These are phyloP conservation scores for Blastocystis sp. DNA, from an alignment of 352 stramenopile genomes.

Conservation along the genomic window DNA sequence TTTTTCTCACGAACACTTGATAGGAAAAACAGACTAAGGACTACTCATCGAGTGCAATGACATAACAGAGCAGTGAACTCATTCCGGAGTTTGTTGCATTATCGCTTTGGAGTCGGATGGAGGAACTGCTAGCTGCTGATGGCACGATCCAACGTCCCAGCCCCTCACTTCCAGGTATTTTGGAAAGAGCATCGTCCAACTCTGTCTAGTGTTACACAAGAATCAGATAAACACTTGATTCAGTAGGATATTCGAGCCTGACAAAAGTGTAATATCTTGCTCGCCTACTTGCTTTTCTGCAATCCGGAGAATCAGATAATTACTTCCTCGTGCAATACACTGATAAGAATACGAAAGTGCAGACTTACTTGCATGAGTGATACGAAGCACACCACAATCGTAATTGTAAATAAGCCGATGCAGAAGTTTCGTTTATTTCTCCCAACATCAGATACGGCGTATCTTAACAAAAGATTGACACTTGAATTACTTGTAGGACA, in stretches of 20 bases:
- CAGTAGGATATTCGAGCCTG: neutral
- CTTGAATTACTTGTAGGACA: neutral
- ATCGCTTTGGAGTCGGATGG: neutral
- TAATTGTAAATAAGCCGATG: constrained; percentile 29
- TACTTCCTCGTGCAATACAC: constrained; percentile 45
- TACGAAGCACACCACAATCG: constrained; percentile 54
- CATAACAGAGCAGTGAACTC: neutral
- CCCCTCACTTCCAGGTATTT: neutral
- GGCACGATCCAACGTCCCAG: constrained; percentile 20
- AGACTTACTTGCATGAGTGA: constrained; percentile 37
- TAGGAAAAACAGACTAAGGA: neutral
- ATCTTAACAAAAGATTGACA: neutral
- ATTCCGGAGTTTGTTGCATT: neutral
- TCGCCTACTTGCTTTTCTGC: constrained; percentile 55
- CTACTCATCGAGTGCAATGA: constrained; percentile 27
- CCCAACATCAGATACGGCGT: neutral
- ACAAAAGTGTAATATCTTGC: constrained; percentile 17
- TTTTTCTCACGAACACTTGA: neutral
- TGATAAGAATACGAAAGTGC: neutral
- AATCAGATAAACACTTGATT: neutral
- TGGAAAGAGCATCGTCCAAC: neutral
- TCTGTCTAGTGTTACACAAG: neutral
- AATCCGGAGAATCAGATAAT: constrained; percentile 53
- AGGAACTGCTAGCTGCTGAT: neutral
- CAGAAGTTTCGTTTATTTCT: constrained; percentile 39